Evolutionary conservation across 495 filamentous ascomycete species (phyloP).

Genomic region (Peziza echinospora): DNA sequence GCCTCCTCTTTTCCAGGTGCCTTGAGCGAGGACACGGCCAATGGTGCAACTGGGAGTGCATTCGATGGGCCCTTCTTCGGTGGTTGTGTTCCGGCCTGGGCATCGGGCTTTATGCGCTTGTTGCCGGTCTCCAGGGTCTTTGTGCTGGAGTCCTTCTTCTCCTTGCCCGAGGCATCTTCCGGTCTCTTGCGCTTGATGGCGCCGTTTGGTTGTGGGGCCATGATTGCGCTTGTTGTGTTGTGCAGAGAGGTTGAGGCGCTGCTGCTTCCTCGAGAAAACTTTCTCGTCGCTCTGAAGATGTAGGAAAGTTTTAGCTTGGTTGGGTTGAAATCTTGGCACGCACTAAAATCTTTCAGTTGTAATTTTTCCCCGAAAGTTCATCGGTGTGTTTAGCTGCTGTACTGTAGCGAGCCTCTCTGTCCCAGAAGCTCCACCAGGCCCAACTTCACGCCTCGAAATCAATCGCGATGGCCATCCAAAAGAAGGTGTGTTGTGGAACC

Average conservation of each 20-base stretch:
- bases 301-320: not conserved
- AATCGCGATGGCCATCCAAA: conserved; percentile 95
- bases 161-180: not conserved
- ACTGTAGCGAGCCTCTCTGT: not conserved
- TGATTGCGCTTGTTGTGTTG: not conserved
- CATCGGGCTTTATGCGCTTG: not conserved
- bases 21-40: conserved; percentile 17
- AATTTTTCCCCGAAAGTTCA: not conserved
- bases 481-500: conserved; percentile 52
- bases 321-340: not conserved
- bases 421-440: conserved; percentile 6
- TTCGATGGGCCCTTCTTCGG: not conserved
- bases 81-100: not conserved
- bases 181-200: not conserved
- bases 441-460: too few relatives aligned
- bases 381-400: too few relatives aligned
- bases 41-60: not conserved
- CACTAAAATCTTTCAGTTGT: not conserved
- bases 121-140: not conserved
- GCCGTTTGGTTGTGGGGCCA: not conserved
- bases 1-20: conserved; percentile 49
- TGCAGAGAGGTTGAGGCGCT: not conserved
- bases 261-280: not conserved
- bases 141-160: not conserved
- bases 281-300: not conserved